Conservation (phyloP, 176 grass and related monocot genomes). For the Coix lacrymajobi region DNA sequence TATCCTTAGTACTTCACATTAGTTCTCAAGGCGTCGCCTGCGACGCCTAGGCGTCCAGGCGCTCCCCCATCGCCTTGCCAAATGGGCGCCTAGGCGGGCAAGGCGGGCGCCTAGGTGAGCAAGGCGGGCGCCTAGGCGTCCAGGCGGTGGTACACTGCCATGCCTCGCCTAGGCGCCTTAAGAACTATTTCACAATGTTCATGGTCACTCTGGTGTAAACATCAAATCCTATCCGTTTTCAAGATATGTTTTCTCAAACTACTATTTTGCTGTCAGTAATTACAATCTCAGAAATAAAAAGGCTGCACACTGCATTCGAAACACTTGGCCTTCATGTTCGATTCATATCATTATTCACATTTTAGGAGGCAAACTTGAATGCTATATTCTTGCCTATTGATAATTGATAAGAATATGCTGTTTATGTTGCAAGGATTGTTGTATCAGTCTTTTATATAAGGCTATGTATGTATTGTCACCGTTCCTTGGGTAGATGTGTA, state of each 20-base stretch:
- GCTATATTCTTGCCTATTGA: not conserved
- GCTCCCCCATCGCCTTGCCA: no score
- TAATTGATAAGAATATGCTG: not conserved
- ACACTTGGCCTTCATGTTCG: not conserved
- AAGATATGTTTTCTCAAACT: not conserved
- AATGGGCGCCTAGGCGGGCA: no score
- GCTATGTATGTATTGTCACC: not conserved
- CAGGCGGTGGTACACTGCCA: no score
- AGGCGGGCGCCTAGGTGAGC: no score
- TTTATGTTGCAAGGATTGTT: not conserved
- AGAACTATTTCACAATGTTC: no score
- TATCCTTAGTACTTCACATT: slow-evolving; percentile 18
- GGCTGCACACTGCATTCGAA: not conserved
- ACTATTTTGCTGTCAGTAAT: not conserved
- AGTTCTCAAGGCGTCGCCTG: no score
- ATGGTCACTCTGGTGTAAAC: not conserved
- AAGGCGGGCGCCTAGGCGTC: no score
- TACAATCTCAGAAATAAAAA: not conserved
- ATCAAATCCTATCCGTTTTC: not conserved
- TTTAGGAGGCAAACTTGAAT: not conserved
- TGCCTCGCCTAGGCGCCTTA: no score
- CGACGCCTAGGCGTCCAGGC: no score
- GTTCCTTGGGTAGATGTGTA: not conserved
- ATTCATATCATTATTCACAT: not conserved
- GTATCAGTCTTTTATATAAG: not conserved